These are phyloP conservation scores for Cyberlindnera samutprakarnensis DNA, from an alignment of 805 yeast genomes.

Conservation along the genomic window DNA sequence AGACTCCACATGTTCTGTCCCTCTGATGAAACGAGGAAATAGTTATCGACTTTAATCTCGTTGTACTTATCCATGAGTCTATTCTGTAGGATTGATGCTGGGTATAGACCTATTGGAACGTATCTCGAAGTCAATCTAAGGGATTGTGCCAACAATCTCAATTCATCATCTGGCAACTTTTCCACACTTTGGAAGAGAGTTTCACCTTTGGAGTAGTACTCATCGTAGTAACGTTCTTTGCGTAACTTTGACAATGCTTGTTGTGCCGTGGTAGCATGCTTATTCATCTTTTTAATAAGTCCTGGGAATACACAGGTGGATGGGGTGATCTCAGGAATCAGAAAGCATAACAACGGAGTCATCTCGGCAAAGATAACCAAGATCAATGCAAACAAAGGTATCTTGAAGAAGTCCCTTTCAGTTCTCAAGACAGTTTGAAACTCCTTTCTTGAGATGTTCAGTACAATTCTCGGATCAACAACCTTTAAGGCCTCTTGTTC, in stretches of 20 bases:
- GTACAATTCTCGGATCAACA: constrained; percentile 18
- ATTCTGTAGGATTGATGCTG: constrained; percentile 29
- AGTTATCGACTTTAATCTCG: constrained; percentile 47
- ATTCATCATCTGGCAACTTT: constrained; percentile 32
- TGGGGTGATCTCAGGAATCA: constrained; percentile 49
- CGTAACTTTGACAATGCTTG: constrained; percentile 11
- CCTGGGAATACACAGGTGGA: constrained; percentile 50
- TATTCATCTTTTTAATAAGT: constrained; percentile 21
- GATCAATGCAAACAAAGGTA: constrained; percentile 45
- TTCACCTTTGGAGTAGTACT: constrained; percentile 12
- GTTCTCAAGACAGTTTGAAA: constrained; percentile 39
- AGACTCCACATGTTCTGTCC: constrained; percentile 37
- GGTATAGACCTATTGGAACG: constrained; percentile 32
- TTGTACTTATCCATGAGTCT: constrained; percentile 32
- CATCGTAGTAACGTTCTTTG: constrained; percentile 7
- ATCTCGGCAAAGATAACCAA: constrained; percentile 44
- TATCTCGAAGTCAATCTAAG: constrained; percentile 34
- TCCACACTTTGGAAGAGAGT: constrained; percentile 39
- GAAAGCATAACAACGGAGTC: constrained; percentile 45
- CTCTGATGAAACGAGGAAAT: constrained; percentile 22
- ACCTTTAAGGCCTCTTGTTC: constrained; percentile 27
- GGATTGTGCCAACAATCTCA: constrained; percentile 28
- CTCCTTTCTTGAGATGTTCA: constrained; percentile 37
- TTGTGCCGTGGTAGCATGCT: constrained; percentile 22
- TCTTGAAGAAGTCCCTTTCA: constrained; percentile 35